phyloP scores from a whole-genome alignment of 306 rosid genomes.

The Clitoria ternatea region DNA sequence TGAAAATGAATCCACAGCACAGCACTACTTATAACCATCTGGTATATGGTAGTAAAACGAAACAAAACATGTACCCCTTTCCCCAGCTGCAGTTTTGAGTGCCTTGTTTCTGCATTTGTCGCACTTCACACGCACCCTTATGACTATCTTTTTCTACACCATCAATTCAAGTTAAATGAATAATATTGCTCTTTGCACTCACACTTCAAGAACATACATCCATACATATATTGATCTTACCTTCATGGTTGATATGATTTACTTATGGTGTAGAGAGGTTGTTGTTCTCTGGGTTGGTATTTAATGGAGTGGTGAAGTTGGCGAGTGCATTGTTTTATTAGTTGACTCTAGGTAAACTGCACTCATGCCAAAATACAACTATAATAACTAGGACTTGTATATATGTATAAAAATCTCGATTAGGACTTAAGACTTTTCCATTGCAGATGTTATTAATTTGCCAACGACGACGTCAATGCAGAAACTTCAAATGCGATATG shows the following conservation, averaged over 20 bases:
- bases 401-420: not conserved
- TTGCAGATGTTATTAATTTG: no score
- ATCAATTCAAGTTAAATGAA: not conserved
- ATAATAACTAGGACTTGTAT: not conserved
- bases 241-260: not conserved
- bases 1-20: no score
- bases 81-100: constrained; percentile 29
- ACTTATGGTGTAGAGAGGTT: not conserved
- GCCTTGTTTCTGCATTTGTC: constrained; percentile 34
- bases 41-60: no score
- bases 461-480: no score
- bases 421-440: no score
- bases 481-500: no score
- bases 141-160: constrained; percentile 35
- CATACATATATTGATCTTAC: not conserved
- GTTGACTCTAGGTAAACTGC: not conserved
- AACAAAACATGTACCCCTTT: not conserved
- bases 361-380: no score
- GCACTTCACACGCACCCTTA: constrained; percentile 18
- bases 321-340: not conserved
- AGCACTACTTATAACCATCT: no score
- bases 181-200: not conserved
- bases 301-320: not conserved
- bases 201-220: not conserved
- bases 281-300: not conserved